A percentile compares a stretch with the other conserved stretches of the same genome.
Evolutionary conservation across 202 grass and related monocot species (phyloP).

Genomic region (Musa balbisiana): DNA sequence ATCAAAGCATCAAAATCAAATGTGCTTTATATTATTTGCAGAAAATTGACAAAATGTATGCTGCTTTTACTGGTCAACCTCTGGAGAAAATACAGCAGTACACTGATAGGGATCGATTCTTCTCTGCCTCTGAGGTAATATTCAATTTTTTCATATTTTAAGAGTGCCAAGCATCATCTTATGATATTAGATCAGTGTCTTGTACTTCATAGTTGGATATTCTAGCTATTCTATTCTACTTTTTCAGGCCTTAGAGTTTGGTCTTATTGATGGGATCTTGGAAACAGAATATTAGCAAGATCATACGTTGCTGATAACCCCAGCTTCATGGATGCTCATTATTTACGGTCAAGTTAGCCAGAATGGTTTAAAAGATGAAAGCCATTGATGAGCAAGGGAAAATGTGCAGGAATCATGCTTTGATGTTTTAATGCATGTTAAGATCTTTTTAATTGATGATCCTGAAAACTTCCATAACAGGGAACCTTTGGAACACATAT

Average conservation of each 20-base stretch:
- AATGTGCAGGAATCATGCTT: too few species aligned
- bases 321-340: background rate
- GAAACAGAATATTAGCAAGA: conserved; percentile 25
- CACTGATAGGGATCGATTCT: conserved; percentile 24
- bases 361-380: too few species aligned
- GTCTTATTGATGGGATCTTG: conserved; percentile 27
- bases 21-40: background rate
- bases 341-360: too few species aligned
- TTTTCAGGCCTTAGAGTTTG: conserved; percentile 28
- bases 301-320: background rate
- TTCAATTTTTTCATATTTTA: background rate
- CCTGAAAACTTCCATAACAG: too few species aligned
- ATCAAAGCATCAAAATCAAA: background rate
- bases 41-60: conserved; percentile 32
- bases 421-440: too few species aligned
- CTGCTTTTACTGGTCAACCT: conserved; percentile 31
- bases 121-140: conserved; percentile 22
- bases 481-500: too few species aligned
- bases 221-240: background rate
- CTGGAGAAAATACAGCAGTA: conserved; percentile 25
- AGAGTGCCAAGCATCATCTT: background rate
- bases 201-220: too few species aligned
- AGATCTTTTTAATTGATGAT: too few species aligned
- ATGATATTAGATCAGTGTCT: too few species aligned
- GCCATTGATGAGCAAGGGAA: too few species aligned